Base-by-base conservation (phyloP, 345 rosid species). In the Clausena lansium region DNA sequence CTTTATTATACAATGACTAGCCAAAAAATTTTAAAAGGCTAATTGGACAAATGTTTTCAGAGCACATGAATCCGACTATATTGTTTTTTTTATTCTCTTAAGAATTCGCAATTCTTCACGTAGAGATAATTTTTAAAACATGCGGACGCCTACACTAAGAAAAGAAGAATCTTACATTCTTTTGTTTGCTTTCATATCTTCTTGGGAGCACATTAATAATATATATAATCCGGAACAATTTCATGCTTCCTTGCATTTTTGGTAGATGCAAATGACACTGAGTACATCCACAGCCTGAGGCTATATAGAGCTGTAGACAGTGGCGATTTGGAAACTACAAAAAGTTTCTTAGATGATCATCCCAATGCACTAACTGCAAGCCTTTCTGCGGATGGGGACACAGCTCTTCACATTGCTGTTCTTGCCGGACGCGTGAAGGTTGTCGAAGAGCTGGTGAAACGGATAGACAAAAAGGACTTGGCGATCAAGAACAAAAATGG, bases 321-420 rank as follows among this genome's bases (percentile, higher is more conserved):
- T 66, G 97, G 93, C 2, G 84, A 92, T 59, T 79, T 84, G 77
- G 91, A 87, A 66, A 82, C 82, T 11, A 83, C 94, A 33, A 82
- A 50, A 83, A 73, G 28, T 1, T 82, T 86, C 80, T 88, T 92
- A 30, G 73, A 87, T 68, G 45, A 20, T n/a, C 24, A 83, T 15
- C 86, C 84, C 0, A 70, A 68, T 67, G 86, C 83, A 5, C 68
- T 90, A 61, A 88, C 87, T 41, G 87, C 85, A 36, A 86, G 72
- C 54, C 63, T 76, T 2, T 65, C 78, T 2, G 4, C 54, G 6
- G 93, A 92, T 19, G 92, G 89, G 35, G 94, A 92, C 79, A 87
- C 81, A 10, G 87, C 93, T 7, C 85, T 92, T 59, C 97, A 92
- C 67, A 83, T 88, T 27, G 94, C 93, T 0, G 94, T 89, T 19